A percentile compares a stretch with the other conserved stretches of the same genome.
These are phyloP conservation scores for Cryptococcus sp. DNA, from an alignment of 1,284 basidiomycete species.

Conservation along the genomic window DNA sequence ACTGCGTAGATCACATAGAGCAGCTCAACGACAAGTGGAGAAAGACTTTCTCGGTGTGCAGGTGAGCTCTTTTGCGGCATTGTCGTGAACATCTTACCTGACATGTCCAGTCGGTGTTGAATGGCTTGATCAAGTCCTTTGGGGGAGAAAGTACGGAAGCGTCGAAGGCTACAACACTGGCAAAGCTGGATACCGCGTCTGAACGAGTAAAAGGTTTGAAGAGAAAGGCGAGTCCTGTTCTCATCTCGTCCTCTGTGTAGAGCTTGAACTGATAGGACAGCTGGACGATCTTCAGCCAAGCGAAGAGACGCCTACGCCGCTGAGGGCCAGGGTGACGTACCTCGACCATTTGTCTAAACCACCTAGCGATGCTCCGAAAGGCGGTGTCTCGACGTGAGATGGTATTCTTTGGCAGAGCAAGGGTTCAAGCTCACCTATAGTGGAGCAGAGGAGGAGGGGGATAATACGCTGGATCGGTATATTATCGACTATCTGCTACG, in stretches of 20 bases:
- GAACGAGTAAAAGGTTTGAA: slow-evolving; percentile 45
- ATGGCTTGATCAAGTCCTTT: slow-evolving; percentile 9
- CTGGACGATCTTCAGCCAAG: slow-evolving; percentile 41
- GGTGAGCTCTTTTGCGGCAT: slow-evolving; percentile 16
- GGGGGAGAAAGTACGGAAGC: slow-evolving; percentile 4
- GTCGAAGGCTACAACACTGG: slow-evolving; percentile 11
- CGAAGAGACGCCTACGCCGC: slow-evolving; percentile 13
- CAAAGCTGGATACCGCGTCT: slow-evolving; percentile 30
- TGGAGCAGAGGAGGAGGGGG: slow-evolving; percentile 9
- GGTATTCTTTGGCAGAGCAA: too few relatives aligned
- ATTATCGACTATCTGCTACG: slow-evolving; percentile 86
- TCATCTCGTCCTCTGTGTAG: not conserved
- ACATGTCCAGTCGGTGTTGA: slow-evolving; percentile 7
- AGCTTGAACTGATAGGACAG: slow-evolving; percentile 18
- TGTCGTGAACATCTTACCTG: not conserved
- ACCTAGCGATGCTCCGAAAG: slow-evolving; percentile 2
- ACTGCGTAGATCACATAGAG: slow-evolving; percentile 41
- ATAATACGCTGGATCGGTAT: slow-evolving; percentile 67
- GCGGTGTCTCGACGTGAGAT: slow-evolving; percentile 4
- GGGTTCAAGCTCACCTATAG: slow-evolving; percentile 1
- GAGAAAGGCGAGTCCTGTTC: slow-evolving; percentile 34
- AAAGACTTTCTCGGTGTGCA: slow-evolving; percentile 44
- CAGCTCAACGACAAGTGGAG: slow-evolving; percentile 47
- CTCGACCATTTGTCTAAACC: slow-evolving; percentile 11
- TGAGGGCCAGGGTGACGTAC: slow-evolving; percentile 22